Evolutionary conservation across 2,329 filamentous ascomycete genomes (phyloP).

Genomic region (Seiridium unicorne): DNA sequence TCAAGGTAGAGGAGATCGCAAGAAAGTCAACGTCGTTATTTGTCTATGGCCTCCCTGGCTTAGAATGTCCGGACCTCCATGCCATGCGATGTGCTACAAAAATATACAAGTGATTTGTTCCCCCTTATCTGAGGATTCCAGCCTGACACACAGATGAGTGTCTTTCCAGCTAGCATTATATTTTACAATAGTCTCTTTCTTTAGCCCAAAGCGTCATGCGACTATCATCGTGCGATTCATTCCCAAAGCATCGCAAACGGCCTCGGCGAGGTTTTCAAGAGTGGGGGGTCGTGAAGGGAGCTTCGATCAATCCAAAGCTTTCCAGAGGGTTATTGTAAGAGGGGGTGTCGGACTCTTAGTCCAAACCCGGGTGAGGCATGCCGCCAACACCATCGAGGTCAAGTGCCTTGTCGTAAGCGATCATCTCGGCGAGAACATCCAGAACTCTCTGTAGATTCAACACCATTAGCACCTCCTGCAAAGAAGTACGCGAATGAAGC

Average conservation of each 20-base stretch:
- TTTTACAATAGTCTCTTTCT: slow-evolving; percentile 7
- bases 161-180: slow-evolving; percentile 7
- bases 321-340: not conserved
- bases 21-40: slow-evolving; percentile 9
- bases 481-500: not conserved
- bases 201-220: not conserved
- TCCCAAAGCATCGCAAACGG: not conserved
- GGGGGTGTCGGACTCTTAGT: slow-evolving; percentile 35
- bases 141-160: not conserved
- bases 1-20: not conserved
- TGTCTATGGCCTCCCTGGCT: slow-evolving; percentile 10
- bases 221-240: not conserved
- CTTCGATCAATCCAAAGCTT: not conserved
- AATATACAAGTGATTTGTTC: slow-evolving; percentile 10
- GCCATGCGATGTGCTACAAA: slow-evolving; percentile 4
- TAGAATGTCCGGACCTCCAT: slow-evolving; percentile 1
- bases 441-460: slow-evolving; percentile 67
- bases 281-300: not conserved
- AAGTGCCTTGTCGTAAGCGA: slow-evolving; percentile 80
- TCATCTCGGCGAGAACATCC: slow-evolving; percentile 97
- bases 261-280: not conserved
- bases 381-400: slow-evolving; percentile 52
- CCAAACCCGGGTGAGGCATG: slow-evolving; percentile 48
- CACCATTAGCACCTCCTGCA: not conserved
- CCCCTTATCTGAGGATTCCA: not conserved